Base-by-base conservation (phyloP, 371 early-diverging fungal genomes). In the Mucor irregularis region DNA sequence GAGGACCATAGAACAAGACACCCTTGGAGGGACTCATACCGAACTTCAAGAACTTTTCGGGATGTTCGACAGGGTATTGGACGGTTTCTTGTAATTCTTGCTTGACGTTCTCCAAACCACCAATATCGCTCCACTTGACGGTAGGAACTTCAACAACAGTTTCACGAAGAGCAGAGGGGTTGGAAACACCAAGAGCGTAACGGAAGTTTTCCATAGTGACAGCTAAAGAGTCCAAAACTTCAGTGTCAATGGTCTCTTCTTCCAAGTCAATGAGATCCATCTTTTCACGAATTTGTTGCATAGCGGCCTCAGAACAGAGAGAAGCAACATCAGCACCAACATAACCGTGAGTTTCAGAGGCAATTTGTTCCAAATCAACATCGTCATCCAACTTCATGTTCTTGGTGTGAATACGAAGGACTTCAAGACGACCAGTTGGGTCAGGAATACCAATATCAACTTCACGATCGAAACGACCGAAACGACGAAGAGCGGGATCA, bases 201-300 rank as follows among this genome's bases (percentile, higher is more conserved):
- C 92, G 78, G 85, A 99, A 99, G 90, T 99, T 97, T 50, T 97
- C 99, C 93, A 93, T 96, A 22, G 98, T 92, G n/a, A 99, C 99
- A 21, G 98, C 98, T 61, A 99, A 82, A 31, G 94, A 93, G 71
- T 96, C 91, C 40, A 99, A 82, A 26, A 99, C 92, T 64, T 94
- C 94, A 28, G 99, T 97, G 64, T 99, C 99, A 62, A 99, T 98
- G 31, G 94, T 94, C 35, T 99, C 99, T 58, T 96, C 96, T 59
- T 99, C 99, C 11, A 99, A 81, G 68, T 99, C 99, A 72, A 99
- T 99, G 46, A 97, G 80, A 57, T 92, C 91, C 90, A 96, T 90
- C 88, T 99, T 99, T 71, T 98, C 99, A 73, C 99, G 95, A 61
- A 99, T 99, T 76, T 99, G 99, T 81, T 99, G 99, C 90, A 99